Evolutionary conservation across 345 rosid species (phyloP).

Genomic region (Raphanus sativus): DNA sequence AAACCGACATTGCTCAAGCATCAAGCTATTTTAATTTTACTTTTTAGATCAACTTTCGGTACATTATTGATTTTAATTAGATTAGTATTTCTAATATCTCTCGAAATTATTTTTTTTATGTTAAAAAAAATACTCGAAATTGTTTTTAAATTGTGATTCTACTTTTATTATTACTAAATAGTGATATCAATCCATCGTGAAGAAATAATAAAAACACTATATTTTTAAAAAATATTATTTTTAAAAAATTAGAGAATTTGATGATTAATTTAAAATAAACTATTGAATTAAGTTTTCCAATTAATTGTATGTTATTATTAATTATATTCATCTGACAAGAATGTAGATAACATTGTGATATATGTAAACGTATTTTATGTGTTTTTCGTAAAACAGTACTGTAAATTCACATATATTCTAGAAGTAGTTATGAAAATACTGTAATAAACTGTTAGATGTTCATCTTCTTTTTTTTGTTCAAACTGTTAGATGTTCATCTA

Average conservation of each 20-base stretch:
- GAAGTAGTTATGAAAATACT: not conserved
- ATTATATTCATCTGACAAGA: not conserved
- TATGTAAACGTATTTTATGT: not conserved
- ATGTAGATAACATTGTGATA: not conserved
- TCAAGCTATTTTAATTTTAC: not conserved
- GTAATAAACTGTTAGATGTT: not conserved
- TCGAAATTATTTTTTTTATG: not conserved
- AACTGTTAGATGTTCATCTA: not conserved
- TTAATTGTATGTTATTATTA: not conserved
- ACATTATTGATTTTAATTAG: not conserved
- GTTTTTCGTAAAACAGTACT: not conserved
- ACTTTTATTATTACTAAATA: not conserved
- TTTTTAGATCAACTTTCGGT: not conserved
- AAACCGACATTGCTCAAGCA: too few relatives aligned
- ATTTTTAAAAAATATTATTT: too few relatives aligned
- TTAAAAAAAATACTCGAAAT: not conserved
- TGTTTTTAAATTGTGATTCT: not conserved
- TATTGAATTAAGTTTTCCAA: not conserved
- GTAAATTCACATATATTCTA: not conserved
- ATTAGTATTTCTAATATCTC: not conserved
- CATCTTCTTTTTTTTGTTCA: not conserved
- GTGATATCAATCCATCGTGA: not conserved
- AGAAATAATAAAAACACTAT: not conserved
- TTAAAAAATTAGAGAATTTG: not conserved
- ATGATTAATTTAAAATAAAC: not conserved